These are phyloP conservation scores for Chionographis japonica DNA, from an alignment of 106 monocot genomes.

Conservation along the genomic window DNA sequence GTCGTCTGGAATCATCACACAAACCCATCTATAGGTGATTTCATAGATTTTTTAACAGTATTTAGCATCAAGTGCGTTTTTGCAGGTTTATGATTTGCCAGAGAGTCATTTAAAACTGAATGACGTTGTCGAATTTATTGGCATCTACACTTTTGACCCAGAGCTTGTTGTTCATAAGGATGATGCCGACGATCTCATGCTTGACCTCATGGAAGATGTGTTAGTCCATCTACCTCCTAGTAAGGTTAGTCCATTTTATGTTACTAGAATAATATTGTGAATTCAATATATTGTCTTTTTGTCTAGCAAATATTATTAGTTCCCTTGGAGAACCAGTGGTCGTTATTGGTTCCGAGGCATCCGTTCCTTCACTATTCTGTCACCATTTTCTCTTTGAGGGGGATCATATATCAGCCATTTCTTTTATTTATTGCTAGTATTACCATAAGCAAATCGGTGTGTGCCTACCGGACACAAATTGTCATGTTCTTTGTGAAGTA, in stretches of 20 bases:
- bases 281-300: not conserved
- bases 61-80: slow-evolving; percentile 5
- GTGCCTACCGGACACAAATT: no score
- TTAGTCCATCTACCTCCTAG: slow-evolving; percentile 66
- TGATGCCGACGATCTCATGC: slow-evolving; percentile 45
- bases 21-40: not conserved
- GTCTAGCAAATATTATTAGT: not conserved
- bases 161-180: slow-evolving; percentile 44
- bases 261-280: not conserved
- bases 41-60: not conserved
- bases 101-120: slow-evolving; percentile 81
- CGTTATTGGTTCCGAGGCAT: no score
- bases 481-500: no score
- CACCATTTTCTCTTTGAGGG: no score
- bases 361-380: no score
- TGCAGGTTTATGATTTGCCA: slow-evolving; percentile 78
- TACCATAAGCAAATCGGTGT: no score
- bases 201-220: slow-evolving; percentile 75
- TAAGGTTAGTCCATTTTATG: slow-evolving; percentile 49
- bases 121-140: slow-evolving; percentile 92
- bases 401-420: not conserved
- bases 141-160: slow-evolving; percentile 89
- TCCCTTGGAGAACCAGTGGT: no score
- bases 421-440: not conserved
- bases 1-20: not conserved